phyloP scores from a whole-genome alignment of 2,329 filamentous ascomycete genomes.

The Bipolaris gigantea region DNA sequence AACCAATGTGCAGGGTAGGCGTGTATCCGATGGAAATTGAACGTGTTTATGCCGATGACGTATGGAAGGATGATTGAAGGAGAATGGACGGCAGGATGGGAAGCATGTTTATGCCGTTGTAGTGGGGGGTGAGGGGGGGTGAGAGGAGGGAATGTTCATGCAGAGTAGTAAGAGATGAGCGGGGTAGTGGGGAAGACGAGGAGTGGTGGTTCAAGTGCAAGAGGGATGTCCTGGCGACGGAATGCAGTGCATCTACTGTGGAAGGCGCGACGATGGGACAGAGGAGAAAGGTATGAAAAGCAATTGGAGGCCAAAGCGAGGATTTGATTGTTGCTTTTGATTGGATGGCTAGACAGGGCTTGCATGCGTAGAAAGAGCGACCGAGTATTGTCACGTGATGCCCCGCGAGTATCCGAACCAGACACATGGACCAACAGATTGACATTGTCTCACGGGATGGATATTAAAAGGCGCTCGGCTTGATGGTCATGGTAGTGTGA shows the following conservation, averaged over 20 bases:
- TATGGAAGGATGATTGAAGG: neutral
- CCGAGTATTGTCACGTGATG: too few species aligned
- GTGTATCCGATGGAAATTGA: neutral
- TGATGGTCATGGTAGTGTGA: neutral
- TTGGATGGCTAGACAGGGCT: too few species aligned
- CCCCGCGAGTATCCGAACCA: too few species aligned
- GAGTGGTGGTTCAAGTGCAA: neutral
- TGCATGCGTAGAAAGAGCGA: too few species aligned
- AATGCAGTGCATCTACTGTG: neutral
- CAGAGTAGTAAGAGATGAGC: neutral
- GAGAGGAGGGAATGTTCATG: neutral
- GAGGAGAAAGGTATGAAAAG: neutral
- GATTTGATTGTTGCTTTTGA: too few species aligned
- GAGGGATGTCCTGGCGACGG: neutral
- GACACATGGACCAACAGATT: neutral
- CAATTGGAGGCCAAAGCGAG: too few species aligned
- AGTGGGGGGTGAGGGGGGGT: neutral
- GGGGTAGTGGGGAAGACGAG: neutral
- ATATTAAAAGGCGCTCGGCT: neutral
- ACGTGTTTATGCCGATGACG: neutral
- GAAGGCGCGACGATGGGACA: neutral
- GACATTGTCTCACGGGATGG: neutral
- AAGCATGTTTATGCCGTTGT: neutral
- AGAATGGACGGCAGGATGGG: neutral
- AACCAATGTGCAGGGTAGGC: neutral